Base-by-base conservation (phyloP, 2,329 filamentous ascomycete species). In the Fusarium sp. region DNA sequence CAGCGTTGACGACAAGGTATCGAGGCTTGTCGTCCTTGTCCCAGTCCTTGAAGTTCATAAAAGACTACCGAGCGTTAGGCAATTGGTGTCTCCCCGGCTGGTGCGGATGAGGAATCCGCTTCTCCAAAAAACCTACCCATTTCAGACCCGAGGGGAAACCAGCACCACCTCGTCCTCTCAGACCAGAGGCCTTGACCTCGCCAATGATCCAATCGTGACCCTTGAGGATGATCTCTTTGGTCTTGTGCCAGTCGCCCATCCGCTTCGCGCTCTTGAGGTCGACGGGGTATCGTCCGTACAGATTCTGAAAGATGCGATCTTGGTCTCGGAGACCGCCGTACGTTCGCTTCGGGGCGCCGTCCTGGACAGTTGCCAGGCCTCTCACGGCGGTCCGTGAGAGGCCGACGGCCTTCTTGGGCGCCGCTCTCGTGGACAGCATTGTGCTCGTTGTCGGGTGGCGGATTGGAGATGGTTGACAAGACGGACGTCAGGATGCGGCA, bases 21-120 rank as follows among this genome's bases (percentile, higher is more conserved):
- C 97, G 92, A 76, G 97, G 97, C 86, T 97, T 97, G 80, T 85
- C 93, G 84, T 98, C 97, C 87, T 99, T 97, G 81, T 99, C 96
- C 97, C 97, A 99, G 80, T 95, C 97, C 87, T 98, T 98, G 89
- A 96, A 95, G 89, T 99, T 99, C 97, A 99, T 99, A 86, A 99
- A 99, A 59, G 95, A 98, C 95, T 97, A 69, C 39, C 63, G 60
- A 80, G 62, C 50, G 61, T 77, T 67, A 74, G 69, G 67, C 67
- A 69, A 67, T 73, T 64, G 65, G 60, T 65, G 72, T 79, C 76
- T 79, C 74, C 43, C 57, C 56, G 67, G 69, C 66, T 65, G 61
- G 59, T 50, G 68, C 69, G 65, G 65, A 68, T 24, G 48, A 56
- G 54, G 63, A 65, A 54, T 39, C 22, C 63, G 60, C 64, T 57